Percentiles rank a stretch among this genome's conserved stretches.
These are phyloP conservation scores for Pulveroboletus ravenelii DNA, from an alignment of 768 basidiomycete genomes.

Conservation along the genomic window DNA sequence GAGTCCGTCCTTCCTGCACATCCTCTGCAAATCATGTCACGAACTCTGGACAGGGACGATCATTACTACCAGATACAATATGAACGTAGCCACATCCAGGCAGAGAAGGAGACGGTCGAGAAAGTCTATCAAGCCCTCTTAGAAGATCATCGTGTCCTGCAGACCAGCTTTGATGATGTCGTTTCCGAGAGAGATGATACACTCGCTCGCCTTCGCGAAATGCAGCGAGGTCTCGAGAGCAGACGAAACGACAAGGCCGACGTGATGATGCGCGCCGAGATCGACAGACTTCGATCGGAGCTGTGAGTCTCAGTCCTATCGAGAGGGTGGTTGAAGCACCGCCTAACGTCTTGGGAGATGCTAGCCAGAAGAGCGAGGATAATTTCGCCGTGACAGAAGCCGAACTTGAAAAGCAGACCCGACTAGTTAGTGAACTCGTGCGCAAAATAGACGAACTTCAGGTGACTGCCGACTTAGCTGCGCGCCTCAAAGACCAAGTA, in stretches of 20 bases:
- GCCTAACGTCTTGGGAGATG: constrained; percentile 30
- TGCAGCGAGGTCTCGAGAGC: constrained; percentile 54
- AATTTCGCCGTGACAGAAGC: constrained; percentile 77
- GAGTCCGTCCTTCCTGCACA: constrained; percentile 52
- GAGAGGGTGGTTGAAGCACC: neutral
- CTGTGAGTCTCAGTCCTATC: constrained; percentile 55
- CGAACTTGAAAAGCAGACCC: constrained; percentile 77
- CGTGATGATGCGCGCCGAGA: constrained; percentile 71
- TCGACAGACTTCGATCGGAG: constrained; percentile 75
- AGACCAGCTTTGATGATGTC: constrained; percentile 73
- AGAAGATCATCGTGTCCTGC: constrained; percentile 70
- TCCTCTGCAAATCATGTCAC: constrained; percentile 7
- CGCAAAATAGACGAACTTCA: constrained; percentile 81
- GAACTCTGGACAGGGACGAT: constrained; percentile 57
- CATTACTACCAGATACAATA: constrained; percentile 85
- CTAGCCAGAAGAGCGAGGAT: constrained; percentile 91
- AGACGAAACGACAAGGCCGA: constrained; percentile 69
- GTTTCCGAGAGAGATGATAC: constrained; percentile 78
- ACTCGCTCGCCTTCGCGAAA: constrained; percentile 53
- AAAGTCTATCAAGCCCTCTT: constrained; percentile 72
- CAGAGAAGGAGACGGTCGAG: constrained; percentile 85
- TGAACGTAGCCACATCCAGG: constrained; percentile 68
- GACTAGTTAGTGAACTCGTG: constrained; percentile 64
- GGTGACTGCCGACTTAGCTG: constrained; percentile 68
- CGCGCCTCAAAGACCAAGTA: constrained; percentile 82